Evolutionary conservation across 1,284 basidiomycete species (phyloP).

Genomic region (Tylopilus sp.): DNA sequence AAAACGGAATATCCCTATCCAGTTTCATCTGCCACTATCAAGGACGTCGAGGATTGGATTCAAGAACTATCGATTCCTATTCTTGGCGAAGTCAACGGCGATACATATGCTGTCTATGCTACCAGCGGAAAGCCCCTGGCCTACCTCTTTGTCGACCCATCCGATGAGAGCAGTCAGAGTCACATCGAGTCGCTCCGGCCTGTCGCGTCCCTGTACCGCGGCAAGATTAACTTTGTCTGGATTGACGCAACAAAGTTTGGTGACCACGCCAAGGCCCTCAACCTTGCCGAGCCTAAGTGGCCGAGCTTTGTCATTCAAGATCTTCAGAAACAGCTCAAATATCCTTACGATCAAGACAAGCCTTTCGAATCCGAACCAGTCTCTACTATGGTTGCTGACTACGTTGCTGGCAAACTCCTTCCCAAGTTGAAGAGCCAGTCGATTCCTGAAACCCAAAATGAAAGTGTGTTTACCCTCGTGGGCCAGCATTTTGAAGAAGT

Average conservation of each 20-base stretch:
- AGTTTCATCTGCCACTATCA: conserved; percentile 51
- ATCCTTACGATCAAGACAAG: conserved; percentile 74
- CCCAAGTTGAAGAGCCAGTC: conserved; percentile 91
- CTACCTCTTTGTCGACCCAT: conserved; percentile 91
- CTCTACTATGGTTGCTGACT: conserved; percentile 63
- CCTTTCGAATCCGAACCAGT: conserved; percentile 56
- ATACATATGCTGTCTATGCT: conserved; percentile 91
- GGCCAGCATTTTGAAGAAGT: conserved; percentile 88
- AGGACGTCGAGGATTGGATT: conserved; percentile 76
- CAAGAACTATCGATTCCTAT: conserved; percentile 83
- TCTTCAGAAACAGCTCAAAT: conserved; percentile 82
- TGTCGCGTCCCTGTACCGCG: conserved; percentile 78
- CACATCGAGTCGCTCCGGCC: conserved; percentile 71
- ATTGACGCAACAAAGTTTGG: conserved; percentile 95
- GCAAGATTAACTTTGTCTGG: conserved; percentile 96
- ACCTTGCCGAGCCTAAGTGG: conserved; percentile 83
- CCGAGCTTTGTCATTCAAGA: conserved; percentile 95
- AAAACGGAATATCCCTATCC: conserved; percentile 68
- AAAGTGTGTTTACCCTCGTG: conserved; percentile 82
- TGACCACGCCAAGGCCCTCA: conserved; percentile 94
- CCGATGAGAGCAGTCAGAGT: conserved; percentile 61
- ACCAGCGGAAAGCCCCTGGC: conserved; percentile 83
- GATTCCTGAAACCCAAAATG: conserved; percentile 81
- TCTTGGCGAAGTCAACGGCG: conserved; percentile 90
- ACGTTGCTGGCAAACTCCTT: conserved; percentile 68